Base-by-base conservation (phyloP, 208 protist genomes). In the Acanthamoeba healyi region DNA sequence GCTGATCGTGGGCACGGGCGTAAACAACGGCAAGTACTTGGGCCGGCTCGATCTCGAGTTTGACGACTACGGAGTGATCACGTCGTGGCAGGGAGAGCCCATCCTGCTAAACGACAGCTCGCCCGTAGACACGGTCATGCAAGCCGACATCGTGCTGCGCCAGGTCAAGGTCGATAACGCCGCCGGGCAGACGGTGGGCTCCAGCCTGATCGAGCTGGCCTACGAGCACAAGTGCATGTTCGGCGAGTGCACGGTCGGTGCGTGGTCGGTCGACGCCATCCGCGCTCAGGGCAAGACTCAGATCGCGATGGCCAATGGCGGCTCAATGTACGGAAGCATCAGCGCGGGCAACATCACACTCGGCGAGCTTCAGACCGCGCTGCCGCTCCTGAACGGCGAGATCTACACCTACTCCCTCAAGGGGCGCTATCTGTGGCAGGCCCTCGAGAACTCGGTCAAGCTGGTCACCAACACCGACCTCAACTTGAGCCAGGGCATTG, bases 401-500 rank as follows among this genome's bases (percentile, higher is more conserved):
- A 24, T 90, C 51, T 38, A 70, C 34, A 90, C 84, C 24, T 90
- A 32, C 61, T 34, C 65, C 19, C 84, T 90, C 2, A 5, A 70
- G 84, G 84, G 84, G 51, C 38, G 38, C 51, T 90, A 90, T 38
- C 4, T 90, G 12, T 90, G 51, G 84, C 36, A 40, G 51, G 84
- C 84, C 6, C 36, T 90, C 51, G 84, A 90, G 26, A 90, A 90
- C 84, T 90, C 84, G 2, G 24, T 90, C 0, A 9, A 24, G 51
- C 61, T 90, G 17, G 84, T 61, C 0, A 90, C 84, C 84, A 90
- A 90, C 84, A 70, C 34, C 10, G 19, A 46, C 6, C 84, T 90
- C 54, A 90, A 90, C 40, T 70, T 90, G 51, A 90, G 70, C 29
- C 84, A 90, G 84, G 84, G 84, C 51, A 90, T 90, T 10, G 84